Base-by-base conservation (phyloP, 768 basidiomycete genomes). In the Leccinum incarnatum region DNA sequence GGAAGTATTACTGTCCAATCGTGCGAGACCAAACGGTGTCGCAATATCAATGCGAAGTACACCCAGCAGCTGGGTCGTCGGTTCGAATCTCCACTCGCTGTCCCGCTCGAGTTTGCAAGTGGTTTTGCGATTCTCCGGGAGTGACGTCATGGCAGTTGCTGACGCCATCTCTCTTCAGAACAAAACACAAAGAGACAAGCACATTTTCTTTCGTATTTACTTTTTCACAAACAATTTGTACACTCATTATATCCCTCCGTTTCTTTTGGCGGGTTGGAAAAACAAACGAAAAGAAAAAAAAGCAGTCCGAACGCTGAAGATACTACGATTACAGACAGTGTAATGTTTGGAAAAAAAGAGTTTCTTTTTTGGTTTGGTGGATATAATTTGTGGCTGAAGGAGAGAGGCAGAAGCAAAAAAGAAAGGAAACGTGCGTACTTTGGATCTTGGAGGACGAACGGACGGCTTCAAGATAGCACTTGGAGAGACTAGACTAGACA, bases 321-420 rank as follows among this genome's bases (percentile, higher is more conserved):
- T 47, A 59, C 62, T 74, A 74, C 58, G 61, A 57, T 45, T 73
- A 73, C 72, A 73, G 34, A 69, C 59, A 65, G 10, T 63, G 66
- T 64, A 63, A 60, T 45, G 23, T n/a, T 52, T 57, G 52, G 50
- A 55, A 34, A 50, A 56, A 10, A 19, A 19, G 9, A 5, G 6
- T 19, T 45, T 11, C 10, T 45, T 45, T 70, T 70, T 69, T 68
- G 65, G 63, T 58, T 69, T 45, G 19, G 42, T 19, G 42, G 42
- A 66, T 71, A 71, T 70, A 58, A 54, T 40, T 19, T 52, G 50
- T 49, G 60, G 55, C 57, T 60, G 56, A 58, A 59, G 54, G 19
- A 12, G 17, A 52, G 15, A 47, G 15, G 47, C 30, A 23, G 54
- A 42, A 59, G 59, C 40, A 67, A 42, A 19, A 15, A 12, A 17